A percentile compares a stretch with the other conserved stretches of the same genome.
phyloP scores from a whole-genome alignment of 495 filamentous ascomycete genomes.

The Hyaloscypha hepaticicola region DNA sequence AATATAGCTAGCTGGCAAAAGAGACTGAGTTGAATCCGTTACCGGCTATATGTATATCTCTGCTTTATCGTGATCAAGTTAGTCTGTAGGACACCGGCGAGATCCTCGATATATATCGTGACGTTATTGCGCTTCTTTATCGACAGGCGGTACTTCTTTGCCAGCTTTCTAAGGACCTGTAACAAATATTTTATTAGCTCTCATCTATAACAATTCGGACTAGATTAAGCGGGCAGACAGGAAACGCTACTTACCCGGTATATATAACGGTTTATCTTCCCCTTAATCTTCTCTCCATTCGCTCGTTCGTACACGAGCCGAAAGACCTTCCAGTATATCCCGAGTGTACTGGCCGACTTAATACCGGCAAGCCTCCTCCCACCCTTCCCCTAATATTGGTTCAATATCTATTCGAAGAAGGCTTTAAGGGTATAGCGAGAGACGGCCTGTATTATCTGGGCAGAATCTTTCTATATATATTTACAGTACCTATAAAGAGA shows the following conservation, averaged over 20 bases:
- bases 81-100: slow-evolving; percentile 36
- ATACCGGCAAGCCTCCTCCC: slow-evolving; percentile 34
- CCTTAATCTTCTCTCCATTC: slow-evolving; percentile 54
- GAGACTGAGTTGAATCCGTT: slow-evolving; percentile 38
- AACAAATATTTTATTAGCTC: slow-evolving; percentile 4
- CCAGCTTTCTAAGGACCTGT: slow-evolving; percentile 30
- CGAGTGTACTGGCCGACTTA: slow-evolving; percentile 37
- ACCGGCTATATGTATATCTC: slow-evolving; percentile 37
- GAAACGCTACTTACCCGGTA: slow-evolving; percentile 30
- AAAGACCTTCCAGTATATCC: slow-evolving; percentile 43
- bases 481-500: slow-evolving; percentile 32
- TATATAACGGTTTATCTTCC: slow-evolving; percentile 34
- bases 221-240: slow-evolving; percentile 17
- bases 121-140: slow-evolving; percentile 30
- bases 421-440: slow-evolving; percentile 31
- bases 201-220: slow-evolving; percentile 15
- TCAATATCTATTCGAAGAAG: slow-evolving; percentile 38
- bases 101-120: slow-evolving; percentile 41
- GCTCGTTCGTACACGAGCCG: slow-evolving; percentile 46
- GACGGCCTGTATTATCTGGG: slow-evolving; percentile 26
- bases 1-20: slow-evolving; percentile 40
- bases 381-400: slow-evolving; percentile 38
- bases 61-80: slow-evolving; percentile 38
- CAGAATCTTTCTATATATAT: no score
- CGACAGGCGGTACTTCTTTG: slow-evolving; percentile 29